Evolutionary conservation across 768 basidiomycete genomes (phyloP).

Genomic region (Amanita molliuscula): DNA sequence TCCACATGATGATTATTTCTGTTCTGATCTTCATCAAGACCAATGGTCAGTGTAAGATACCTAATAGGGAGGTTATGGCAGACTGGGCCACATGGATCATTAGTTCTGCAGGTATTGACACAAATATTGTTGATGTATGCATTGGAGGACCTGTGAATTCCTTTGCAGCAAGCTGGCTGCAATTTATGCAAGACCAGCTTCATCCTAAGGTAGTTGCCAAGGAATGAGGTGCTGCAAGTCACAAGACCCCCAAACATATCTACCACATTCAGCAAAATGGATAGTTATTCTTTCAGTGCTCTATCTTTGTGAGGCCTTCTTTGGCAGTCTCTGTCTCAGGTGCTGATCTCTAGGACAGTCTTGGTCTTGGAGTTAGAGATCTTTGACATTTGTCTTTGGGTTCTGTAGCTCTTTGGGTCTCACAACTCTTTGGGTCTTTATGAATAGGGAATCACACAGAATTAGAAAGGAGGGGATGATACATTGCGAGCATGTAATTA

Average conservation of each 20-base stretch:
- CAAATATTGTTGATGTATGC: slow-evolving; percentile 8
- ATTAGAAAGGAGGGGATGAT: no score
- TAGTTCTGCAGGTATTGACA: not conserved
- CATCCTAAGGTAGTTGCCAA: slow-evolving; percentile 8
- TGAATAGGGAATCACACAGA: no score
- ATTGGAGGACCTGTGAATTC: slow-evolving; percentile 6
- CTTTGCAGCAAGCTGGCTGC: slow-evolving; percentile 7
- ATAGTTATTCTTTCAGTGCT: no score
- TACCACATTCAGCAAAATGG: no score
- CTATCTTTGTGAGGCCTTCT: no score
- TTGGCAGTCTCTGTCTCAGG: no score
- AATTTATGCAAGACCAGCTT: slow-evolving; percentile 8
- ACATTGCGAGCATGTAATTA: no score
- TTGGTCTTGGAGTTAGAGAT: no score
- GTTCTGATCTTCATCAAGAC: slow-evolving; percentile 8
- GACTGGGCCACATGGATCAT: slow-evolving; percentile 9
- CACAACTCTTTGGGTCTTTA: no score
- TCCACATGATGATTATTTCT: slow-evolving; percentile 6
- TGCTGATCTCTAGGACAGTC: no score
- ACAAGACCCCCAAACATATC: slow-evolving; percentile 7
- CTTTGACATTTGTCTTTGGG: no score
- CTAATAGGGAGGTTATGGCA: slow-evolving; percentile 8
- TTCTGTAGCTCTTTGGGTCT: no score
- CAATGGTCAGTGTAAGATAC: slow-evolving; percentile 8
- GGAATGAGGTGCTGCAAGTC: slow-evolving; percentile 7